phyloP scores from a whole-genome alignment of 169 alveolate species.

The Toxoplasma gondii region DNA sequence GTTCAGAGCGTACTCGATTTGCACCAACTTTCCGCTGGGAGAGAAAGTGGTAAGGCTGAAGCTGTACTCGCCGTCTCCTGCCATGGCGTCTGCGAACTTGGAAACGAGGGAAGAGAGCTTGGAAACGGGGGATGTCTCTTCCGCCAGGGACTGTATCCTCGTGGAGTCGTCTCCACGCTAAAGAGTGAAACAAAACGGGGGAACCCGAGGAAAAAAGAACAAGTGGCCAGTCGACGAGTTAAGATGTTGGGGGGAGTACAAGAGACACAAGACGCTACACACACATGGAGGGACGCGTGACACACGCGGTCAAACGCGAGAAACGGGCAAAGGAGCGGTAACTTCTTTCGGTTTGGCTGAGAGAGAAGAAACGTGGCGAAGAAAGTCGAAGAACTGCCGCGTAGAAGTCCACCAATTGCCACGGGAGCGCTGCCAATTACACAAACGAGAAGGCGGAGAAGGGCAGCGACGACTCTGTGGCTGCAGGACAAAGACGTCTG shows the following conservation, averaged over 20 bases:
- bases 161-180: no score
- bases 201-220: no score
- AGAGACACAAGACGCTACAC: not conserved
- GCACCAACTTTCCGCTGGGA: constrained; percentile 96
- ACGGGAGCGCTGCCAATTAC: not conserved
- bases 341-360: no score
- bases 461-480: not conserved
- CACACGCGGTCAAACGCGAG: not conserved
- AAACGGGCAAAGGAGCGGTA: no score
- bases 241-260: no score
- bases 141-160: no score
- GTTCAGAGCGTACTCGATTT: constrained; percentile 97
- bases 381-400: no score
- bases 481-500: not conserved
- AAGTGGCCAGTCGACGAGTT: no score
- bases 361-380: no score
- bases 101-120: not conserved
- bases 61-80: constrained; percentile 87
- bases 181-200: no score
- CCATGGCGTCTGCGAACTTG: not conserved
- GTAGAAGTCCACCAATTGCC: no score
- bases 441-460: not conserved
- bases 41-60: constrained; percentile 95
- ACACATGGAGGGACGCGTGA: not conserved
- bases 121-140: not conserved